Conservation (phyloP, 73 alveolate genomes). For the Paramecium bursaria region DNA sequence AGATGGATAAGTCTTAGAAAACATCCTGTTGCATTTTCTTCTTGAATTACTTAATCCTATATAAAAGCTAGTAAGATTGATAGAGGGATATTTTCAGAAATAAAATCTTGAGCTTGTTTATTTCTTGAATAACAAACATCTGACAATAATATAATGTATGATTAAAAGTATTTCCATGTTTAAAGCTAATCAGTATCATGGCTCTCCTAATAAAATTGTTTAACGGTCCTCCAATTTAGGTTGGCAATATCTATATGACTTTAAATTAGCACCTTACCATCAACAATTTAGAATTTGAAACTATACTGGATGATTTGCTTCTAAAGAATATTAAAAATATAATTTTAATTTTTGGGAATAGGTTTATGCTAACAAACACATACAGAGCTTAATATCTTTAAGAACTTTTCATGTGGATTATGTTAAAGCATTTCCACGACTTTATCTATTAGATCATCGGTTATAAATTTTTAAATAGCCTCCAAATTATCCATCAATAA, state of each 20-base stretch:
- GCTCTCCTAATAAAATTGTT: conserved; percentile 33
- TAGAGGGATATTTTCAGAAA: background rate
- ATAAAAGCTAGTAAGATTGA: conserved; percentile 31
- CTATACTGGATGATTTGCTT: background rate
- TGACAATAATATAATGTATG: conserved; percentile 19
- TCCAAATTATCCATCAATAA: conserved; percentile 41
- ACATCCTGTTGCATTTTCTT: background rate
- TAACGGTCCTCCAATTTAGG: conserved; percentile 28
- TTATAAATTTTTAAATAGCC: conserved; percentile 37
- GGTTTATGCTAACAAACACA: conserved; percentile 54
- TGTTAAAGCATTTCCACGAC: background rate
- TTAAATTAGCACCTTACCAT: background rate
- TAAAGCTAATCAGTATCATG: conserved; percentile 8
- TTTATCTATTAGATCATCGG: conserved; percentile 26
- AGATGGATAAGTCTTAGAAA: conserved; percentile 36
- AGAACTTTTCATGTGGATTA: conserved; percentile 50
- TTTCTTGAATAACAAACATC: conserved; percentile 47
- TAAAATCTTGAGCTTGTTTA: conserved; percentile 36
- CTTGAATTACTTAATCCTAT: background rate
- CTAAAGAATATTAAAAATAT: background rate
- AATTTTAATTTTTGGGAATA: conserved; percentile 20
- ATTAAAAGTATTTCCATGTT: conserved; percentile 41
- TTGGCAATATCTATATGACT: background rate
- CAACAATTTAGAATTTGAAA: conserved; percentile 23
- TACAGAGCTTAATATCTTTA: conserved; percentile 11